Percentiles rank a stretch among this genome's conserved stretches.
These are phyloP conservation scores for Alternaria alternata DNA, from an alignment of 2,329 filamentous ascomycete genomes.

Conservation along the genomic window DNA sequence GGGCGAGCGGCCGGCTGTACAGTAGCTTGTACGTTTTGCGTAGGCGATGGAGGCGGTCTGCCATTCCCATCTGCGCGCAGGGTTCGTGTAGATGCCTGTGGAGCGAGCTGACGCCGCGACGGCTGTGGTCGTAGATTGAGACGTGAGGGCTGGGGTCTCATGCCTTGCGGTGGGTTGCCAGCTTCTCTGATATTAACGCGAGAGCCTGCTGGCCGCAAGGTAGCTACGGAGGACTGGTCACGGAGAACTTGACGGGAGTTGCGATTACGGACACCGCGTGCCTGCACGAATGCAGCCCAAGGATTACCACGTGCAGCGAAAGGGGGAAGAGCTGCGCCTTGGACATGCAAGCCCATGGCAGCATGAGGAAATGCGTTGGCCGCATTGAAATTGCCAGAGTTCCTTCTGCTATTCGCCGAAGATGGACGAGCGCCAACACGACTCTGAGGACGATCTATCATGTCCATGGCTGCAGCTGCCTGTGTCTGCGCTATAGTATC, in stretches of 20 bases:
- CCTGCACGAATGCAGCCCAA: constrained; percentile 48
- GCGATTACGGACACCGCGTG: constrained; percentile 33
- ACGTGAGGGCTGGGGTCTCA: constrained; percentile 48
- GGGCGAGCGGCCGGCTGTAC: constrained; percentile 32
- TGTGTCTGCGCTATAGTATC: constrained; percentile 41
- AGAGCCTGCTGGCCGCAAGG: constrained; percentile 45
- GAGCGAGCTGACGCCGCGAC: constrained; percentile 46
- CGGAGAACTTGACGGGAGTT: constrained; percentile 47
- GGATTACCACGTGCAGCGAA: constrained; percentile 46
- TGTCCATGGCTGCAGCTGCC: constrained; percentile 39
- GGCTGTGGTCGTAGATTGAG: constrained; percentile 48
- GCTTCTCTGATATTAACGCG: constrained; percentile 47
- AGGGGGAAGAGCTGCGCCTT: constrained; percentile 41
- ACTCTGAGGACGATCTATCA: constrained; percentile 50
- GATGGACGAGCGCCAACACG: constrained; percentile 47
- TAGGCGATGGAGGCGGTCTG: constrained; percentile 41
- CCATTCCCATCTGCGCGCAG: constrained; percentile 46
- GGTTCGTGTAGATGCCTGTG: constrained; percentile 48
- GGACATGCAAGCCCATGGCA: constrained; percentile 46
- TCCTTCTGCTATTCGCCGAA: constrained; percentile 47
- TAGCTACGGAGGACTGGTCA: constrained; percentile 52
- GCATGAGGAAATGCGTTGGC: constrained; percentile 41
- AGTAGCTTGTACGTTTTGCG: constrained; percentile 23
- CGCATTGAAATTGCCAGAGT: constrained; percentile 43
- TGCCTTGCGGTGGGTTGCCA: constrained; percentile 31